A percentile compares a stretch with the other conserved stretches of the same genome.
Conservation (phyloP, 2,329 filamentous ascomycete species). For the Cladobotryum protrusum region DNA sequence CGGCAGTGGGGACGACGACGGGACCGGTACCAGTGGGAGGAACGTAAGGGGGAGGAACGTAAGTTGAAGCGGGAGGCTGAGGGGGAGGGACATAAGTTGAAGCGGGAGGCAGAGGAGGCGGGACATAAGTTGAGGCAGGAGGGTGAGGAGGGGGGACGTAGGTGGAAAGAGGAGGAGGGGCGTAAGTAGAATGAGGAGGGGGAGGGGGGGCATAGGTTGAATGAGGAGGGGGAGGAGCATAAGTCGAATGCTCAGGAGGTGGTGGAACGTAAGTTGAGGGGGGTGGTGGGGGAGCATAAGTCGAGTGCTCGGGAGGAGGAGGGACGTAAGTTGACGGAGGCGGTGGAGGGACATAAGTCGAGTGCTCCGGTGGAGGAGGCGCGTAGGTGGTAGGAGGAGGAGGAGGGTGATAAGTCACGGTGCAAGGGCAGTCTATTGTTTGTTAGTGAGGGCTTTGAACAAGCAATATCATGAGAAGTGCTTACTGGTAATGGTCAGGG, state of each 20-base stretch:
- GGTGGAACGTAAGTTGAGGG: no score
- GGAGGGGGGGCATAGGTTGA: background rate
- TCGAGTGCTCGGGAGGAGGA: slow-evolving; percentile 2
- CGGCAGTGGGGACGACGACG: slow-evolving; percentile 29
- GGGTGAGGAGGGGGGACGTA: slow-evolving; percentile 12
- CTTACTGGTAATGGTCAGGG: slow-evolving; percentile 41
- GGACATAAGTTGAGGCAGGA: slow-evolving; percentile 5
- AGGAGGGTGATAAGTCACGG: slow-evolving; percentile 26
- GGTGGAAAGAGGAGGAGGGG: slow-evolving; percentile 6
- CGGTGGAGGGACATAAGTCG: no score
- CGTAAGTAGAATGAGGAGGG: slow-evolving; percentile 9
- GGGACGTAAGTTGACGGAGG: no score
- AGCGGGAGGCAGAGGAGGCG: slow-evolving; percentile 8
- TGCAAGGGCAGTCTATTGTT: slow-evolving; percentile 41
- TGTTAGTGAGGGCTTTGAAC: slow-evolving; percentile 18
- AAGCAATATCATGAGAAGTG: background rate
- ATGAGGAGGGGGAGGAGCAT: no score
- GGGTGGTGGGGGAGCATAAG: slow-evolving; percentile 5
- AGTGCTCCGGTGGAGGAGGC: background rate
- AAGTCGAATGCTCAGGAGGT: no score
- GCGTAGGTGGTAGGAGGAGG: slow-evolving; percentile 3
- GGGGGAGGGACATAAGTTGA: background rate
- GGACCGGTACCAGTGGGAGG: slow-evolving; percentile 11
- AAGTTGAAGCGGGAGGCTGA: background rate
- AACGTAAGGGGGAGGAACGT: slow-evolving; percentile 6